Base-by-base conservation (phyloP, 768 basidiomycete genomes). In the Pulveroboletus frians region DNA sequence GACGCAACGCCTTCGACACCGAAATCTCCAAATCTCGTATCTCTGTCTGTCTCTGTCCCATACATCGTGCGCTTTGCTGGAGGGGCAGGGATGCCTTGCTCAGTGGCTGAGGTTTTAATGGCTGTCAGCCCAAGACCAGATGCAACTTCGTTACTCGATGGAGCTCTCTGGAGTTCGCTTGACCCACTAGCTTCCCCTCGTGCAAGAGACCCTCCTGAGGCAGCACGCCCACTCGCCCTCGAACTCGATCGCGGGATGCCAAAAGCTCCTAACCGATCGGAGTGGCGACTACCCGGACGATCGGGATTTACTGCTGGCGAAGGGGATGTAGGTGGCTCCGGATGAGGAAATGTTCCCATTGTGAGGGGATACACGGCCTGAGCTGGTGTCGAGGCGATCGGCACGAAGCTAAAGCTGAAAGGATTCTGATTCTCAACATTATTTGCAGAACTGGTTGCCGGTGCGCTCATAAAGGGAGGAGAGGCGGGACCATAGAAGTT, bases 21-120 rank as follows among this genome's bases (percentile, higher is more conserved):
- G 62, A 89, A 90, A 67, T 90, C 88, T 5, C 88, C 88, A 61
- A 91, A 91, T 43, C 88, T 79, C n/a, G 84, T 83, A 60, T 90
- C 87, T 29, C 72, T 72, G n/a, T 88, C 87, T 37, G 88, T 68
- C 67, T 90, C 88, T 0, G 88, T 90, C 8, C 88, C 88, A 64
- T 88, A 90, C 83, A 90, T 86, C 5, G 88, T 90, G 51, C 81
- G 77, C 60, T 77, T 80, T 55, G 76, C 73, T 4, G 75, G 72
- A 21, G 73, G 73, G 14, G 64, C 72, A 14, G 76, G 76, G 15
- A 71, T 71, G 15, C 61, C 65, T 44, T 57, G 55, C 39, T 76
- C 76, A 11, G 72, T 71, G 23, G 66, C 68, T 5, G 68, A 61
- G 1, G 65, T 69, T 47, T 69, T 69, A 46, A 73, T 61, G 15